Evolutionary conservation across 2,329 filamentous ascomycete genomes (phyloP).

Genomic region (Calonectria henricotiae): DNA sequence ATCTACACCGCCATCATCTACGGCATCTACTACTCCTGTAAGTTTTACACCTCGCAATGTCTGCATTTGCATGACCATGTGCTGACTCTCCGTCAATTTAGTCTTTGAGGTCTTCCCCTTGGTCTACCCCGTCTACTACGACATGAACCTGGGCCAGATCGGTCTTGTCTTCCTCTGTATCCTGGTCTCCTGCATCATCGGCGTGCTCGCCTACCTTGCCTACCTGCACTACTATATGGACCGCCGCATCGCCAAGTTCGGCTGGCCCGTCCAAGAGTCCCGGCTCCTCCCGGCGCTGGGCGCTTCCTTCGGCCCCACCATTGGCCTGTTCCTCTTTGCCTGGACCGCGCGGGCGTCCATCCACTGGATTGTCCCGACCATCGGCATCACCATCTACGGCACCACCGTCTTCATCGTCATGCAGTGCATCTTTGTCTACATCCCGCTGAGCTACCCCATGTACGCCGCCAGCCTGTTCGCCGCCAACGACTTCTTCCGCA

Average conservation of each 20-base stretch:
- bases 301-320: slow-evolving; percentile 68
- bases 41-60: slow-evolving; percentile 48
- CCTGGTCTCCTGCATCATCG: slow-evolving; percentile 71
- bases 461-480: slow-evolving; percentile 75
- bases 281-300: slow-evolving; percentile 71
- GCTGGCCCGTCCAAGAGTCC: slow-evolving; percentile 69
- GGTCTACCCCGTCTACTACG: slow-evolving; percentile 74
- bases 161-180: slow-evolving; percentile 76
- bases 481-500: slow-evolving; percentile 74
- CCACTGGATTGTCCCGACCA: slow-evolving; percentile 71
- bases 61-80: background rate
- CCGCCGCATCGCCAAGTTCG: slow-evolving; percentile 66
- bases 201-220: slow-evolving; percentile 64
- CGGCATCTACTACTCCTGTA: slow-evolving; percentile 73
- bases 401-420: slow-evolving; percentile 70
- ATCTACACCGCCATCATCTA: slow-evolving; percentile 76
- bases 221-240: slow-evolving; percentile 71
- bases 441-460: slow-evolving; percentile 70
- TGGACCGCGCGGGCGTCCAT: slow-evolving; percentile 70
- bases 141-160: slow-evolving; percentile 72
- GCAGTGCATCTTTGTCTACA: slow-evolving; percentile 75
- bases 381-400: slow-evolving; percentile 72
- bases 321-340: slow-evolving; percentile 75
- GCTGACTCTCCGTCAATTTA: slow-evolving; percentile 36
- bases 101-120: slow-evolving; percentile 78